phyloP scores from a whole-genome alignment of 371 early-diverging fungal genomes.

The Hamiltosporidium tvaerminnensis region DNA sequence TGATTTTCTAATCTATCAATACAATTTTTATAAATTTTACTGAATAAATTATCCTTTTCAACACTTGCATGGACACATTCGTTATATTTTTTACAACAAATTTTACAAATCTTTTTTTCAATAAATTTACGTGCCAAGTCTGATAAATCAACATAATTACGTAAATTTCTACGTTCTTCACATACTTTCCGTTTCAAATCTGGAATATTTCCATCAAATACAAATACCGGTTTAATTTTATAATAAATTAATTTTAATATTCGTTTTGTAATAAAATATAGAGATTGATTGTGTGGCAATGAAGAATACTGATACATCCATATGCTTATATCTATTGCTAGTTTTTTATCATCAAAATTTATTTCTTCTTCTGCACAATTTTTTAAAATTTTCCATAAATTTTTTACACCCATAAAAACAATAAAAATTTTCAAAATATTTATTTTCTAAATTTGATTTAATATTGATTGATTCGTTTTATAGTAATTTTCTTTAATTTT shows the following conservation, averaged over 20 bases:
- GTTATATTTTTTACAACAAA: constrained; percentile 5
- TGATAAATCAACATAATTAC: background rate
- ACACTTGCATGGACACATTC: constrained; percentile 11
- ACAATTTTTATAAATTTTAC: background rate
- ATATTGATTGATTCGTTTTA: no score
- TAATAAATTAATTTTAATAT: constrained; percentile 75
- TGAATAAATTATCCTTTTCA: background rate
- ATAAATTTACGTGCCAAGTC: background rate
- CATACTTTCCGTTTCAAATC: constrained; percentile 42
- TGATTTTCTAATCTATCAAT: background rate
- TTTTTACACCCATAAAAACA: constrained; percentile 38
- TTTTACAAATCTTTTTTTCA: constrained; percentile 6
- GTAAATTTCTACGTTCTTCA: constrained; percentile 15
- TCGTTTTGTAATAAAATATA: constrained; percentile 53
- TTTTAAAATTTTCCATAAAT: constrained; percentile 29
- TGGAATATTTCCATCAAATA: constrained; percentile 70
- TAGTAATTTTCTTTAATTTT: no score
- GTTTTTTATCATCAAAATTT: constrained; percentile 8
- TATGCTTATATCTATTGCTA: constrained; percentile 42
- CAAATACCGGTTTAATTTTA: constrained; percentile 74
- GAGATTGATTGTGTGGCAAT: background rate
- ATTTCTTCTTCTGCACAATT: background rate
- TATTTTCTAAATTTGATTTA: no score
- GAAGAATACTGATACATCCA: constrained; percentile 20
- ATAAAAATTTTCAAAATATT: no score